These are phyloP conservation scores for Vitis labrusca DNA, from an alignment of 164 flowering plant species.

Conservation along the genomic window DNA sequence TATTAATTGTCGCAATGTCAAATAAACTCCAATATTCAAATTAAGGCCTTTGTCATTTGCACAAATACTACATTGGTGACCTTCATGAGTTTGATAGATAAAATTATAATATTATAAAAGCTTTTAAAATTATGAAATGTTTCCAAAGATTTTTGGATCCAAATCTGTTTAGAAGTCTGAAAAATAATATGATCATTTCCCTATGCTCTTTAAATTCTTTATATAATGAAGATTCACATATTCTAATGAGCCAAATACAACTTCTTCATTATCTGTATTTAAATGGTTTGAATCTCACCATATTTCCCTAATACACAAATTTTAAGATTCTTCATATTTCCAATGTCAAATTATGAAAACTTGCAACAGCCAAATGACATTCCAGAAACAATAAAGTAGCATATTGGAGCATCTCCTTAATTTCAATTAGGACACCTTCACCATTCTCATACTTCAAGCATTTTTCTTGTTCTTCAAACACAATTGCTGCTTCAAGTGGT, in stretches of 20 bases:
- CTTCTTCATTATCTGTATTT: not conserved
- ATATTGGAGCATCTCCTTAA: not conserved
- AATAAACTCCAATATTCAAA: too few species aligned
- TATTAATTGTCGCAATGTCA: too few species aligned
- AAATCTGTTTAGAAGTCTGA: not conserved
- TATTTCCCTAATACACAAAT: constrained; percentile 11
- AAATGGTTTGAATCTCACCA: constrained; percentile 10
- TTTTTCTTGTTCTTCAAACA: not conserved
- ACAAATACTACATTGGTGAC: too few species aligned
- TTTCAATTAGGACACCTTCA: not conserved
- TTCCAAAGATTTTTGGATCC: not conserved
- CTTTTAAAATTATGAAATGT: too few species aligned
- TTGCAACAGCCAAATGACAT: constrained; percentile 2
- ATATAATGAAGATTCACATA: constrained; percentile 6
- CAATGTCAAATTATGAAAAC: constrained; percentile 11
- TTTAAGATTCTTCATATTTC: constrained; percentile 3
- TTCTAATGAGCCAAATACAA: not conserved
- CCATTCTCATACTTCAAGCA: constrained; percentile 5
- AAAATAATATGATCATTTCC: too few species aligned
- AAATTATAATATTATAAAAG: too few species aligned
- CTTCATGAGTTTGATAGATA: too few species aligned
- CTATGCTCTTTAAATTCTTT: not conserved
- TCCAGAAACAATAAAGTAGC: constrained; percentile 5
- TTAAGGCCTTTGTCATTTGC: too few species aligned
- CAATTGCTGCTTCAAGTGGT: not conserved